Conservation (phyloP, 2,329 filamentous ascomycete species). For the Microdochium bolleyi region DNA sequence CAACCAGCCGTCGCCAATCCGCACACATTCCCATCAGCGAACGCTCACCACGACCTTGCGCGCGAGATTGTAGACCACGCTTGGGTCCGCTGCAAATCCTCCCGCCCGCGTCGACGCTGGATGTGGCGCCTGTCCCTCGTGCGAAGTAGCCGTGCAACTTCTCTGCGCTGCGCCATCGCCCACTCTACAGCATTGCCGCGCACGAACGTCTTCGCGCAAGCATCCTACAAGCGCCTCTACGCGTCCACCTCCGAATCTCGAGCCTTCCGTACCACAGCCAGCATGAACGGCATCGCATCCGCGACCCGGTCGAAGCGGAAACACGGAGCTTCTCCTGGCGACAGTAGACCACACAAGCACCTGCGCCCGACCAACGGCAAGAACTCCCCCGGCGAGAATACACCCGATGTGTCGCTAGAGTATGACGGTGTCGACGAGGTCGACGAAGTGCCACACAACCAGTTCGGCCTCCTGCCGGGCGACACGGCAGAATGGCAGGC, state of each 20-base stretch:
- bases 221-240: not conserved
- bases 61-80: not conserved
- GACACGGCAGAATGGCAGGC: constrained; percentile 89
- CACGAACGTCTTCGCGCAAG: not conserved
- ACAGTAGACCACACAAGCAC: constrained; percentile 32
- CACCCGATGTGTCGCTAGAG: constrained; percentile 28
- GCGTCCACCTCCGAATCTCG: not conserved
- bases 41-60: not conserved
- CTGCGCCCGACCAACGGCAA: constrained; percentile 37
- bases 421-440: constrained; percentile 32
- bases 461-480: constrained; percentile 21
- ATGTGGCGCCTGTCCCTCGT: not conserved
- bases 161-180: not conserved
- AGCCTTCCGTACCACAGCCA: not conserved
- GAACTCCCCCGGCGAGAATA: constrained; percentile 40
- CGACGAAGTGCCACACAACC: constrained; percentile 30
- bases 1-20: not conserved
- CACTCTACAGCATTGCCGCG: not conserved
- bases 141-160: not conserved
- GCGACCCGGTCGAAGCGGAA: constrained; percentile 40
- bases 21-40: not conserved
- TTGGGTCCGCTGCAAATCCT: not conserved
- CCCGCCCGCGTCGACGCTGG: not conserved
- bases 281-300: not conserved
- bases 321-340: constrained; percentile 31